A percentile compares a stretch with the other conserved stretches of the same genome.
These are phyloP conservation scores for Carex scoparia DNA, from an alignment of 176 grass and related monocot species.

Conservation along the genomic window DNA sequence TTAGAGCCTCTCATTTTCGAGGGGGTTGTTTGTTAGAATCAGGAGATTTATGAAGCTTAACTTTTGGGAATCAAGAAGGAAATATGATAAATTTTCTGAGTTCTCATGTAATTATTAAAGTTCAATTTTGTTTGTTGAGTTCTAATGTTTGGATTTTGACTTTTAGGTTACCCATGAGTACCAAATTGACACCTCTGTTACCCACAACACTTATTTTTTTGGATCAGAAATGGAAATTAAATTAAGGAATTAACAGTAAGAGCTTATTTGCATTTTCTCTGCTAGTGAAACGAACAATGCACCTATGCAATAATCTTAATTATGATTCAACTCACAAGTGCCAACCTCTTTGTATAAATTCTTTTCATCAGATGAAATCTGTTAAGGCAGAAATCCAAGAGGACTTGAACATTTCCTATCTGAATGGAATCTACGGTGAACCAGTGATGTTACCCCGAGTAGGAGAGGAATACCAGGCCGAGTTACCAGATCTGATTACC, in stretches of 20 bases:
- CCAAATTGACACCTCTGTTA: background rate
- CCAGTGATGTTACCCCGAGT: constrained; percentile 50
- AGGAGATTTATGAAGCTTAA: background rate
- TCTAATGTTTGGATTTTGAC: background rate
- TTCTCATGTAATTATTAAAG: background rate
- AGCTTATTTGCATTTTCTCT: background rate
- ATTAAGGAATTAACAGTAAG: background rate
- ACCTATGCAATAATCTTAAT: background rate
- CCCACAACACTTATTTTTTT: background rate
- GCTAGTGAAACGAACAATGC: background rate
- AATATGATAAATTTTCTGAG: background rate
- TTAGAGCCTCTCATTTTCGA: background rate
- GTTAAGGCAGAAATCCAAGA: constrained; percentile 34
- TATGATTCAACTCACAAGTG: background rate
- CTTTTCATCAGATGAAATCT: constrained; percentile 52
- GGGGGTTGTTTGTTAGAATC: background rate
- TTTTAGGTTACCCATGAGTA: background rate
- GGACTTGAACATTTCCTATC: constrained; percentile 25
- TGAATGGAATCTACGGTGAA: constrained; percentile 51
- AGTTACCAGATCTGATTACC: constrained; percentile 44
- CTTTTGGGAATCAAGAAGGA: background rate
- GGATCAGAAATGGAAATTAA: background rate
- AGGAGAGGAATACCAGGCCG: constrained; percentile 73
- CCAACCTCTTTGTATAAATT: background rate
- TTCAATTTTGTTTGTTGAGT: background rate